phyloP scores from a whole-genome alignment of 257 asterid species.

The Oldenlandia corymbosa region DNA sequence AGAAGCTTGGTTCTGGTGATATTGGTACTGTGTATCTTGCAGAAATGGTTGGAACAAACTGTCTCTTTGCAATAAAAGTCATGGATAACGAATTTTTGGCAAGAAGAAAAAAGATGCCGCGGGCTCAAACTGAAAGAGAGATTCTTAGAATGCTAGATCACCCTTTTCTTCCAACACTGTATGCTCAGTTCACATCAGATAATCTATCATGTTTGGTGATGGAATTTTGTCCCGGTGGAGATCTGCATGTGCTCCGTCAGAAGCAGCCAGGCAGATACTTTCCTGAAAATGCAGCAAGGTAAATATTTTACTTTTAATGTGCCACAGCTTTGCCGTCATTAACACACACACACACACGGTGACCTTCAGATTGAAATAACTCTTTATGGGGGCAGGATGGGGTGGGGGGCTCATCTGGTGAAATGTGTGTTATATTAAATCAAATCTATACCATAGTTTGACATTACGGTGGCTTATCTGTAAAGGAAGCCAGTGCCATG shows the following conservation, averaged over 20 bases:
- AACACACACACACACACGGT: background rate
- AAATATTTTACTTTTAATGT: background rate
- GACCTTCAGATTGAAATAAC: too few species aligned
- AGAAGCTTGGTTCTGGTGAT: slow-evolving; percentile 87
- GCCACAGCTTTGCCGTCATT: background rate
- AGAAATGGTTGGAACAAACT: slow-evolving; percentile 54
- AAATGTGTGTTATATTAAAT: too few species aligned
- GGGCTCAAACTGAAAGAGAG: slow-evolving; percentile 93
- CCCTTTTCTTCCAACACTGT: slow-evolving; percentile 92
- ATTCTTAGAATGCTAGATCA: slow-evolving; percentile 85
- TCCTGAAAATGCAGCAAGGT: slow-evolving; percentile 92
- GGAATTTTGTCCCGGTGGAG: slow-evolving; percentile 99
- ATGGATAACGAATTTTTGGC: slow-evolving; percentile 86
- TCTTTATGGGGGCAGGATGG: too few species aligned
- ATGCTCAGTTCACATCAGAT: slow-evolving; percentile 80
- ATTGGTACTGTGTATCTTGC: slow-evolving; percentile 89
- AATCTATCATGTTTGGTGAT: slow-evolving; percentile 78
- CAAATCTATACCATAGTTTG: too few species aligned
- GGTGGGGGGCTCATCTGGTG: too few species aligned
- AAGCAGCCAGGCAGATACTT: slow-evolving; percentile 70
- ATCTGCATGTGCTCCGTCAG: slow-evolving; percentile 84
- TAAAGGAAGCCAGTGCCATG: too few species aligned
- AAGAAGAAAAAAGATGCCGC: slow-evolving; percentile 62
- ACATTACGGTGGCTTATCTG: too few species aligned
- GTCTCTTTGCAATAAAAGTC: slow-evolving; percentile 79